Evolutionary conservation across 768 basidiomycete species (phyloP), one percentile per base, ranked within the genome.

Genomic region (Termitomyces sp.): DNA sequence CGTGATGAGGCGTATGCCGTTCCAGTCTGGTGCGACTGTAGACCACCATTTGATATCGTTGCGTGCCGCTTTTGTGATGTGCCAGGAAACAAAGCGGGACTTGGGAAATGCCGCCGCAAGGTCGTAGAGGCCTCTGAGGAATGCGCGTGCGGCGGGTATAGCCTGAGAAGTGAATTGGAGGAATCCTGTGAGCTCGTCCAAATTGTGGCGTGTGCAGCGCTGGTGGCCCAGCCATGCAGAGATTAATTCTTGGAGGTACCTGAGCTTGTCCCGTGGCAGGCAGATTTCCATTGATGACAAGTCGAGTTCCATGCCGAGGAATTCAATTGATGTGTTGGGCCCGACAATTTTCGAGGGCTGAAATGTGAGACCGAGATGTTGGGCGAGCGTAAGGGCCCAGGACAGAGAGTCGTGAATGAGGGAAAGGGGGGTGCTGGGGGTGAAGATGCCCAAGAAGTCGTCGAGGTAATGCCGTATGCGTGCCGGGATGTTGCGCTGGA

Each of bases 141-240:
- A 40, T 1, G 38, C 38, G 1, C 6, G 18, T 1, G 18, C 16
- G 6, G 8, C 3, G 18, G 38, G 38, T 0, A 40, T 40, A 7
- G 4, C 38, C 7, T 40, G 38, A 1, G 2, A 40, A 2, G 38
- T 4, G 4, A 26, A 26, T 4, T 26, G 26, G 2, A 26, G 4
- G 4, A 26, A 26, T 2, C 26, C 26, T 40, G 16, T 18, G 7
- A 40, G 7, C 6, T 40, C 6, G 7, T 40, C 18, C 1, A n/a
- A 18, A 7, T 40, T 2, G 2, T 8, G 5, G 5, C 1, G 18
- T 12, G 18, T 7, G 18, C 18, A 18, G 1, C 3, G 38, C 1
- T 7, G 1, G 1, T 18, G 18, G 0, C 2, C 0, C 18, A 8
- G 7, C n/a, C n/a, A n/a, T n/a, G n/a, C n/a, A 1, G 6, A 18